Base-by-base conservation (phyloP, 1,139 yeast genomes). In the Tardiomyces digboiensis region DNA sequence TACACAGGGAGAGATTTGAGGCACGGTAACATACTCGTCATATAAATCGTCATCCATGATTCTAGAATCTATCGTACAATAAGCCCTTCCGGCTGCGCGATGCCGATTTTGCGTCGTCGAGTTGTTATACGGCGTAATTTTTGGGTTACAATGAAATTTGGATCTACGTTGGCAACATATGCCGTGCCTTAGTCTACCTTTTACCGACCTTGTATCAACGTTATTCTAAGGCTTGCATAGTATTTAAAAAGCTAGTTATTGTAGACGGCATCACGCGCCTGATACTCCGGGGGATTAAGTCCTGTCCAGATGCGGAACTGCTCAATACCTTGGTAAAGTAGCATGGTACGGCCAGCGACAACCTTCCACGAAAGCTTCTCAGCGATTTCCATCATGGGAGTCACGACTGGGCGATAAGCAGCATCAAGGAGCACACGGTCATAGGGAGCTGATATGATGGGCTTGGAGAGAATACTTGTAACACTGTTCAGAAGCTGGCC, bases 281-380 rank as follows among this genome's bases (percentile, higher is more conserved):
- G 49, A 21, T 46, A 47, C n/a, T 45, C 40, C 7, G 64, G 61
- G 1, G 70, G 67, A 62, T 64, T 67, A 46, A 73, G 65, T 0
- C 89, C 88, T 18, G 91, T 85, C 80, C 93, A 89, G 47, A 78
- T 65, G 51, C 74, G 68, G 61, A 89, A 88, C 65, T 91, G 97
- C 49, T 77, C 86, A 42, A 85, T 80, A 44, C 97, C 98, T 65
- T 91, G 97, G 64, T 84, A 80, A 19, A 88, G 87, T 53, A 91
- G 74, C 95, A 91, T 85, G 56, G 87, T 88, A 38, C 82, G 80
- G 18, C 98, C 98, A 21, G 91, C 86, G 52, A 89, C 74, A 14
- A 80, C 81, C 22, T 70, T 72, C 95, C 95, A 88, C 14, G 68
- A 66, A 29, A 65, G 75, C 39, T 74, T 75, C 38, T 62, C 60